These are phyloP conservation scores for Globisporangium spinosum DNA, from an alignment of 352 stramenopile species.

Conservation along the genomic window DNA sequence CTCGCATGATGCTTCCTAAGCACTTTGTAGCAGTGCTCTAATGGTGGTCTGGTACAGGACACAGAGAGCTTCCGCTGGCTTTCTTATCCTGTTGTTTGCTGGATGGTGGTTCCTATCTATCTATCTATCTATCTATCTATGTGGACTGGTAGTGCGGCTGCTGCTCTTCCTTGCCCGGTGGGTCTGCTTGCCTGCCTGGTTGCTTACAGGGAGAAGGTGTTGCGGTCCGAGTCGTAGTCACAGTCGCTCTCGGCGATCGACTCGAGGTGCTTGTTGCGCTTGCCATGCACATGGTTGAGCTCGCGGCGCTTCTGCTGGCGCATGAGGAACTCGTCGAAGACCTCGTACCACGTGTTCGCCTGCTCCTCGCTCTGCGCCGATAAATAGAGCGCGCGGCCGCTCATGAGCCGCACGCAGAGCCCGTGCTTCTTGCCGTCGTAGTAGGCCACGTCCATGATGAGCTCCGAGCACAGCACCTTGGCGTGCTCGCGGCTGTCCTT, in stretches of 20 bases:
- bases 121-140: neutral
- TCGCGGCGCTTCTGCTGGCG: constrained; percentile 32
- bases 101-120: neutral
- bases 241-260: constrained; percentile 38
- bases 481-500: constrained; percentile 52
- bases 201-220: constrained; percentile 17
- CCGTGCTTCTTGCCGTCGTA: constrained; percentile 46
- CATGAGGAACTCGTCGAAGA: constrained; percentile 48
- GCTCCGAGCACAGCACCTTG: constrained; percentile 44
- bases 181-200: neutral
- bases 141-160: neutral
- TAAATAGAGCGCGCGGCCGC: constrained; percentile 42
- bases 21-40: neutral
- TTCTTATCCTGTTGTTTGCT: constrained; percentile 1
- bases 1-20: neutral
- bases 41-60: neutral
- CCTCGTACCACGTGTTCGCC: constrained; percentile 58
- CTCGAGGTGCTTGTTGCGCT: constrained; percentile 38
- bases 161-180: neutral
- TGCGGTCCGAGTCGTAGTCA: constrained; percentile 24
- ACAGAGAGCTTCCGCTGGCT: constrained; percentile 3
- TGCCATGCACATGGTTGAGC: constrained; percentile 34
- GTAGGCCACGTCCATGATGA: constrained; percentile 51
- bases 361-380: constrained; percentile 50
- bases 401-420: constrained; percentile 45